Conservation (phyloP, 2,329 filamentous ascomycete genomes). For the Cercospora berteroae region DNA sequence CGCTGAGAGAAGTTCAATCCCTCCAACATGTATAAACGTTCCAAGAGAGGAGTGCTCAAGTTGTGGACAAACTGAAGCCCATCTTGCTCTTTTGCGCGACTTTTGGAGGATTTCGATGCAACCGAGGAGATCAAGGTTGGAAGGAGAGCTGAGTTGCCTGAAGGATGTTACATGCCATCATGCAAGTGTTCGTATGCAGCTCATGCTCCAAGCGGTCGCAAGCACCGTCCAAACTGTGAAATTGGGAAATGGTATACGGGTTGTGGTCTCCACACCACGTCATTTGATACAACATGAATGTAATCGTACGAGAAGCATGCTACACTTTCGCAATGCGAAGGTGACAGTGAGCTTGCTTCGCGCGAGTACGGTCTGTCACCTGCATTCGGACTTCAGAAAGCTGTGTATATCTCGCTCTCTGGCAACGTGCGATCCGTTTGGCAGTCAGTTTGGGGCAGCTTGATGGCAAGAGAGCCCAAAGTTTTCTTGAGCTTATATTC, state of each 20-base stretch:
- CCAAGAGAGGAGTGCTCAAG: background rate
- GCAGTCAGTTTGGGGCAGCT: too few species aligned
- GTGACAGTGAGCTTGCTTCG: too few species aligned
- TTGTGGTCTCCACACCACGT: background rate
- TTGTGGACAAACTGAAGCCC: background rate
- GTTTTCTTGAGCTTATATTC: too few species aligned
- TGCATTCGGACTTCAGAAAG: too few species aligned
- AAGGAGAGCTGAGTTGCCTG: background rate
- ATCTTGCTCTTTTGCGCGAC: background rate
- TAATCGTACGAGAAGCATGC: background rate
- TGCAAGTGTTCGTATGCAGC: background rate
- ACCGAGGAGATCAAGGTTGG: background rate
- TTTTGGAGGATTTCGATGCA: background rate
- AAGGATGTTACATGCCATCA: background rate
- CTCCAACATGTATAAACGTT: background rate
- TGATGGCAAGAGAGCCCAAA: too few species aligned
- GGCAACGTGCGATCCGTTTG: too few species aligned
- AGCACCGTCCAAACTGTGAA: background rate
- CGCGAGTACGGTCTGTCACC: too few species aligned
- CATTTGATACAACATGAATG: background rate
- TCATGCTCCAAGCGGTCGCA: background rate
- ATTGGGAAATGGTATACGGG: background rate
- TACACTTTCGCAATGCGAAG: too few species aligned
- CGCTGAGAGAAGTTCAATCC: background rate
- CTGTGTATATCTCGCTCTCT: too few species aligned